These are phyloP conservation scores for Aristolochia fimbriata DNA, from an alignment of 164 flowering plant species.

Conservation along the genomic window DNA sequence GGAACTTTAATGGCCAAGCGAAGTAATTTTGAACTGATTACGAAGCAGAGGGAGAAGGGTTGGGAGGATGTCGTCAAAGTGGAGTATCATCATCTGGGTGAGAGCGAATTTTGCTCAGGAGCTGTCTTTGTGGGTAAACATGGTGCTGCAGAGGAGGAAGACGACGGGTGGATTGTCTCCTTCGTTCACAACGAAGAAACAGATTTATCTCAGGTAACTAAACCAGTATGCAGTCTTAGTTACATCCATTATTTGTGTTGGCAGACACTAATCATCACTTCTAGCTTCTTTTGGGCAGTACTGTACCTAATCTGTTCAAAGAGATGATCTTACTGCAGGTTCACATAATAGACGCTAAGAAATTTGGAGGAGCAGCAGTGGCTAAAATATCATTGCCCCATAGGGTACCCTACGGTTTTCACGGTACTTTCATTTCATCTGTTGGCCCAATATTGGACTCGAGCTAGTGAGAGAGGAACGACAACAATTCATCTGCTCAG, in stretches of 20 bases:
- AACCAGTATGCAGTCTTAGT: too few relatives aligned
- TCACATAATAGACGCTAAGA: conserved; percentile 38
- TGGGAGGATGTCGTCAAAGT: conserved; percentile 27
- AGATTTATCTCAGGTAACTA: conserved; percentile 33
- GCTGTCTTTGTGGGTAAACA: too few relatives aligned
- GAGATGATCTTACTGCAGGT: conserved; percentile 29
- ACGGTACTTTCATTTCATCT: conserved; percentile 26
- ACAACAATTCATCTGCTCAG: too few relatives aligned
- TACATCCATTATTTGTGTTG: too few relatives aligned
- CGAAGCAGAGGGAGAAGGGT: background rate
- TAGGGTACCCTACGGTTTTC: conserved; percentile 52
- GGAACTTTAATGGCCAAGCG: too few relatives aligned
- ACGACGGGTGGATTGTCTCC: conserved; percentile 59
- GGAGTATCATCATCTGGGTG: conserved; percentile 10
- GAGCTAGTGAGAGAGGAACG: too few relatives aligned
- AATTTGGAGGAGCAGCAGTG: conserved; percentile 27
- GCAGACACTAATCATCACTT: too few relatives aligned
- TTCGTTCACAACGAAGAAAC: conserved; percentile 51
- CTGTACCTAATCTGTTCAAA: background rate
- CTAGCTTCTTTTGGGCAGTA: background rate
- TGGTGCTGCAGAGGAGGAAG: conserved; percentile 24
- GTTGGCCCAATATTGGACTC: too few relatives aligned
- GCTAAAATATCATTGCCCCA: conserved; percentile 38
- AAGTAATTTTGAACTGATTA: too few relatives aligned
- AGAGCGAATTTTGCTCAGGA: too few relatives aligned